A percentile compares a stretch with the other conserved stretches of the same genome.
phyloP scores from a whole-genome alignment of 495 filamentous ascomycete genomes.

The Penicillium waksmanii region DNA sequence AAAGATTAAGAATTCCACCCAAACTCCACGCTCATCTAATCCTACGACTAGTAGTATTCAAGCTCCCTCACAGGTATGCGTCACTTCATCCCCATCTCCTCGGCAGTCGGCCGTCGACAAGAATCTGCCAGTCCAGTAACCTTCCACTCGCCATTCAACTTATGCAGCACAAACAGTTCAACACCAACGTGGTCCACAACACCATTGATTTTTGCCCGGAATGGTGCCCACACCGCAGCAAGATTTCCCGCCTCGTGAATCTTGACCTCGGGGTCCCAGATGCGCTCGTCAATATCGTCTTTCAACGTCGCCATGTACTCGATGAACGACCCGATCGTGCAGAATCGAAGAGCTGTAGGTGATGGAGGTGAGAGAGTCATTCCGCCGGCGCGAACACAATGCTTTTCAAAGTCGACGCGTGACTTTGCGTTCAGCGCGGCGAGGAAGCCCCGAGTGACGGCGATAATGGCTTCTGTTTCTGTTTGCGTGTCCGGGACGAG shows the following conservation, averaged over 20 bases:
- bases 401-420: constrained; percentile 39
- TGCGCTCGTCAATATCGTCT: constrained; percentile 42
- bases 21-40: neutral
- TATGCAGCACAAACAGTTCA: constrained; percentile 44
- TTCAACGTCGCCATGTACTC: constrained; percentile 36
- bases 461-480: constrained; percentile 39
- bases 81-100: constrained; percentile 37
- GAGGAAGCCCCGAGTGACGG: constrained; percentile 39
- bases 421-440: constrained; percentile 37
- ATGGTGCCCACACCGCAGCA: constrained; percentile 47
- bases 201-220: constrained; percentile 43
- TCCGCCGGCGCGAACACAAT: constrained; percentile 42
- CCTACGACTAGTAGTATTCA: too few relatives aligned
- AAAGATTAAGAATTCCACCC: neutral
- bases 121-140: constrained; percentile 47
- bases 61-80: too few relatives aligned
- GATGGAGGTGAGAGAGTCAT: constrained; percentile 44
- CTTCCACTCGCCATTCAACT: constrained; percentile 43
- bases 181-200: constrained; percentile 47
- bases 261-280: constrained; percentile 44
- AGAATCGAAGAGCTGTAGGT: constrained; percentile 39
- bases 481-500: constrained; percentile 19
- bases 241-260: constrained; percentile 36
- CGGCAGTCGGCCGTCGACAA: constrained; percentile 39
- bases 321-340: constrained; percentile 44